These are phyloP conservation scores for Bothriochloa decipiens DNA, from an alignment of 176 grass and related monocot species.

Conservation along the genomic window DNA sequence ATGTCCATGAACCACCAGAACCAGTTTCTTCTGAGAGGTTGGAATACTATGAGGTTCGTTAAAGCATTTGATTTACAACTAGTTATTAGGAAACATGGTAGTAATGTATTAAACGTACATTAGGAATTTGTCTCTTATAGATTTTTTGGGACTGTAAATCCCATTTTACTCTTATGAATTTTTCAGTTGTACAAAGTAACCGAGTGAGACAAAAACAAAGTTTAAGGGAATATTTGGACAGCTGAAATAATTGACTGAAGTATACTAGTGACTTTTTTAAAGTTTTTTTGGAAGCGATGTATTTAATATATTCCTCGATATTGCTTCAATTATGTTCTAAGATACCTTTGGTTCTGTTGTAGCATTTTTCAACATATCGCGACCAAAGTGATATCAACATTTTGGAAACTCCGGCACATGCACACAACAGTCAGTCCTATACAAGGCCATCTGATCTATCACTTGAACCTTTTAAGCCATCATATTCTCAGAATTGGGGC, in stretches of 20 bases:
- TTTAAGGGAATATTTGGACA: background rate
- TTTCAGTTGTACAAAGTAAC: background rate
- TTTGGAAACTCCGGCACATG: constrained; percentile 26
- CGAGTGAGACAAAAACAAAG: background rate
- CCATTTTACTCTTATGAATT: background rate
- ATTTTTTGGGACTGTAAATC: background rate
- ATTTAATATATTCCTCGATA: background rate
- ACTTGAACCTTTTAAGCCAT: constrained; percentile 56
- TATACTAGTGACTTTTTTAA: background rate
- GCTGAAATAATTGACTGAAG: background rate
- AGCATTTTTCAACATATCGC: constrained; percentile 40
- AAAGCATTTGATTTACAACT: background rate
- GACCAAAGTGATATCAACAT: constrained; percentile 28
- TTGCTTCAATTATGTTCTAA: background rate
- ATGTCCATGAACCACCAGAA: constrained; percentile 48
- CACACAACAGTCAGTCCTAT: constrained; percentile 25
- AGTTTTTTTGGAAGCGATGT: background rate
- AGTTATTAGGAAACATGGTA: background rate
- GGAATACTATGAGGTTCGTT: constrained; percentile 46
- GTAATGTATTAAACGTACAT: background rate
- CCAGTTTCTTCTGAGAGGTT: constrained; percentile 45
- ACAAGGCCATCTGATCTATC: constrained; percentile 11
- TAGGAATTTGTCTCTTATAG: background rate
- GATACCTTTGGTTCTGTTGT: background rate
- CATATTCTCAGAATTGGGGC: constrained; percentile 49